Conservation (phyloP, 345 rosid species). For the Eutrema yunnanense region DNA sequence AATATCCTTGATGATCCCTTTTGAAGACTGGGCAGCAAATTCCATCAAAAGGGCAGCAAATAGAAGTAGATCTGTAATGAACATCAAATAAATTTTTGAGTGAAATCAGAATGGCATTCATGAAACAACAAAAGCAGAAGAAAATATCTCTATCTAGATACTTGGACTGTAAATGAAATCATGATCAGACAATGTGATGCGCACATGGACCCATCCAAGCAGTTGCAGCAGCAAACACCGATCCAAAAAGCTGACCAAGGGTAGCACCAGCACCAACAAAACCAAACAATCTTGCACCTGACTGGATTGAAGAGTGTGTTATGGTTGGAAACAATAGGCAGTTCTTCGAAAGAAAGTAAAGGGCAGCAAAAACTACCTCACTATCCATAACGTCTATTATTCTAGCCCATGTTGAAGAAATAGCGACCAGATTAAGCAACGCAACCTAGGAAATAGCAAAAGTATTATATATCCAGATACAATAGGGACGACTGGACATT, state of each 20-base stretch:
- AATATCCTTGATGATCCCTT: conserved; percentile 61
- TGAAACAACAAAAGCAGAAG: neutral
- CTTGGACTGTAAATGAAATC: neutral
- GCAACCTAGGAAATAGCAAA: conserved; percentile 50
- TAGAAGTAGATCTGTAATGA: conserved; percentile 59
- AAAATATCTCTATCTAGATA: neutral
- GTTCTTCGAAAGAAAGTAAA: neutral
- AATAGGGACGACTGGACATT: neutral
- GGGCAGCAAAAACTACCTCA: conserved; percentile 50
- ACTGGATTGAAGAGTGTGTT: conserved; percentile 49
- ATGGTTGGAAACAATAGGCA: conserved; percentile 8
- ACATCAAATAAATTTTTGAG: neutral
- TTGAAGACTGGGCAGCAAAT: conserved; percentile 81
- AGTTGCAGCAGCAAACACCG: conserved; percentile 74
- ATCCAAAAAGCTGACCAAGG: conserved; percentile 93
- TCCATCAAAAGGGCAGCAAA: conserved; percentile 88
- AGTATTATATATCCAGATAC: neutral
- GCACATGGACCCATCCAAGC: conserved; percentile 92
- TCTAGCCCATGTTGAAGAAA: conserved; percentile 97
- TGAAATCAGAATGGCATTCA: conserved; percentile 12
- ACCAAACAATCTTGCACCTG: conserved; percentile 96
- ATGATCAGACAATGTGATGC: conserved; percentile 21
- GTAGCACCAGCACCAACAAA: conserved; percentile 98
- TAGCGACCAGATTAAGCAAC: conserved; percentile 82
- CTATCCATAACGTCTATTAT: conserved; percentile 86